Evolutionary conservation across 2,329 filamentous ascomycete species (phyloP).

Genomic region (Zymoseptoria crescenta): DNA sequence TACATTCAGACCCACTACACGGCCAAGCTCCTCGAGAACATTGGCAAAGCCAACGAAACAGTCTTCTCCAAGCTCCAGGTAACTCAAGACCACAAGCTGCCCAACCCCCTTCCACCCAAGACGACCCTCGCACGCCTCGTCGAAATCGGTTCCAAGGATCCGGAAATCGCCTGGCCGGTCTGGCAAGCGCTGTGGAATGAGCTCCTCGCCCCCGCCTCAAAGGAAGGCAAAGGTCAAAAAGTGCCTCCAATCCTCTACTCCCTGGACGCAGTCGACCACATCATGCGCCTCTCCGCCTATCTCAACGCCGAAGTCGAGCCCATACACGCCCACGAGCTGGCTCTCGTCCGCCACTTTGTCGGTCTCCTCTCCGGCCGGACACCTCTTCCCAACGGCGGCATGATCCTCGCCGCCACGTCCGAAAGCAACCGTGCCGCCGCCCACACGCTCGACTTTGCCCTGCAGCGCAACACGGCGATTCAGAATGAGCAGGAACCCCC

Average conservation of each 20-base stretch:
- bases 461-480: slow-evolving; percentile 11
- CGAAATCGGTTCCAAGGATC: slow-evolving; percentile 61
- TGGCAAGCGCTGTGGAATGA: slow-evolving; percentile 78
- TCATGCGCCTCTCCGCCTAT: slow-evolving; percentile 74
- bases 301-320: slow-evolving; percentile 59
- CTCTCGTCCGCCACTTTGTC: slow-evolving; percentile 66
- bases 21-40: slow-evolving; percentile 63
- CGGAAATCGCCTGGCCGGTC: slow-evolving; percentile 70
- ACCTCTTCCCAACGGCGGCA: slow-evolving; percentile 62
- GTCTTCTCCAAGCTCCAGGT: slow-evolving; percentile 51
- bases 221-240: slow-evolving; percentile 35
- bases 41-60: slow-evolving; percentile 61
- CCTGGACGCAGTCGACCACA: slow-evolving; percentile 71
- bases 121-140: slow-evolving; percentile 61
- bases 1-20: slow-evolving; percentile 77
- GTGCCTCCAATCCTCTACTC: slow-evolving; percentile 63
- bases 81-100: slow-evolving; percentile 49
- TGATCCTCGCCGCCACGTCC: slow-evolving; percentile 66
- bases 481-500: slow-evolving; percentile 26
- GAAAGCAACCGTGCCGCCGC: slow-evolving; percentile 50
- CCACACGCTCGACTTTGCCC: slow-evolving; percentile 11
- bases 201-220: slow-evolving; percentile 46
- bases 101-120: slow-evolving; percentile 50
- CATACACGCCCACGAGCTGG: slow-evolving; percentile 81
- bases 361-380: slow-evolving; percentile 57